Evolutionary conservation across 257 asterid species (phyloP).

Genomic region (Solanum sitiens): DNA sequence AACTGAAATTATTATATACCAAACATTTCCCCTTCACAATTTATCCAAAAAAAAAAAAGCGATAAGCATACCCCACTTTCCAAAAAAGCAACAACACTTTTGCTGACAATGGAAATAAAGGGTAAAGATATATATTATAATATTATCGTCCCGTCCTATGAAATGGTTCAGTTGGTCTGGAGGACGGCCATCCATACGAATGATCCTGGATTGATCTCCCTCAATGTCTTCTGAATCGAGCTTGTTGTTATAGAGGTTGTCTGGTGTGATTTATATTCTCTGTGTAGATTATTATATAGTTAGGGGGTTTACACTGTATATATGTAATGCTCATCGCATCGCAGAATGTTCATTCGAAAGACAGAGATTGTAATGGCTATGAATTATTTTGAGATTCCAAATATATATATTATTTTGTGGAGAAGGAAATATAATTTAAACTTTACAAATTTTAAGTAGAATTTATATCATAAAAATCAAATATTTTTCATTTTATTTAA

Average conservation of each 20-base stretch:
- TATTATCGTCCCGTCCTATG: not conserved
- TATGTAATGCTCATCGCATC: not conserved
- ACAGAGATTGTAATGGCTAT: accelerated
- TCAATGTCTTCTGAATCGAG: not conserved
- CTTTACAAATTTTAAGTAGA: not conserved
- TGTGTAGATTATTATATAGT: too few species aligned
- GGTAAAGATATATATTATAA: not conserved
- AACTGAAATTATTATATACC: not conserved
- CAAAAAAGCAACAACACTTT: not conserved
- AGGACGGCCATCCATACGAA: accelerated
- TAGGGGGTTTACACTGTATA: accelerated
- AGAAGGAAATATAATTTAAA: not conserved
- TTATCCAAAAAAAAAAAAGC: not conserved
- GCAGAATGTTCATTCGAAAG: accelerated
- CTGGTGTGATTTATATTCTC: too few species aligned
- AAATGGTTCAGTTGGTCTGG: accelerated
- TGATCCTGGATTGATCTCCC: accelerated
- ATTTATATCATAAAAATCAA: not conserved
- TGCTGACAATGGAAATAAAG: not conserved
- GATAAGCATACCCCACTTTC: not conserved
- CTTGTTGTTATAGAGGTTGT: accelerated
- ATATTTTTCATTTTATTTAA: not conserved
- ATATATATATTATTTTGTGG: not conserved
- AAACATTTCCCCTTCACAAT: not conserved
- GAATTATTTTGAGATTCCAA: not conserved